Base-by-base conservation (phyloP, 2,329 filamentous ascomycete genomes). In the Mycosphaerelloides madeirae region DNA sequence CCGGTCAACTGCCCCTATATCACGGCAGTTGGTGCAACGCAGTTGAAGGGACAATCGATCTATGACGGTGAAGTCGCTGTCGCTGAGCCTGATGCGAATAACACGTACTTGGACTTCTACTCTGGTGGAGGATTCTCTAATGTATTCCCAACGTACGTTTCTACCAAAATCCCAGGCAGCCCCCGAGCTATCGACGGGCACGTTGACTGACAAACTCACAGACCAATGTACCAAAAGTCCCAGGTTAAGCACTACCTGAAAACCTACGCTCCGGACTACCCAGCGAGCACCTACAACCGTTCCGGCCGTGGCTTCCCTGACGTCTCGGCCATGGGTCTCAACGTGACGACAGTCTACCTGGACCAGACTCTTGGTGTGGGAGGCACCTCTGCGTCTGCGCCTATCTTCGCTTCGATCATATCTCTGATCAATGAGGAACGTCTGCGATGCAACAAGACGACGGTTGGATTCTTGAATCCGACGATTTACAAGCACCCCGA, bases 371-470 rank as follows among this genome's bases (percentile, higher is more conserved):
- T 49, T 0, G 60, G 68, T 12, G 64, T 69, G 0, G 73, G 65
- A 31, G 76, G 75, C 2, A 79, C 77, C 0, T 73, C 68, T 41
- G 71, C 73, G 5, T 67, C 68, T 2, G 57, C 70, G 19, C 75
- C 75, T 1, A 67, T 74, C 1, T 73, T 71, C 53, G 72, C 66
- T 0, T 56, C 68, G 0, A 63, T 75, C 22, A 55, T 78, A 31
- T 76, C 68, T 1, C 53, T 72, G 12, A 54, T 70, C 43, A 70
- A 70, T 34, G 63, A 67, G 38, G 65, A 61, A 32, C 52, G 65
- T n/a, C 15, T 62, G 2, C 33, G 47, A 13, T 31, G 39, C 7
- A 65, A 64, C 18, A 69, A 69, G 52, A 47, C 53, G 3, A 43
- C 61, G 7, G 55, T 70, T 6, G 68, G 68, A 12, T 69, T 70